Conservation (phyloP, 441 rosid species). For the Omphalea diandra region DNA sequence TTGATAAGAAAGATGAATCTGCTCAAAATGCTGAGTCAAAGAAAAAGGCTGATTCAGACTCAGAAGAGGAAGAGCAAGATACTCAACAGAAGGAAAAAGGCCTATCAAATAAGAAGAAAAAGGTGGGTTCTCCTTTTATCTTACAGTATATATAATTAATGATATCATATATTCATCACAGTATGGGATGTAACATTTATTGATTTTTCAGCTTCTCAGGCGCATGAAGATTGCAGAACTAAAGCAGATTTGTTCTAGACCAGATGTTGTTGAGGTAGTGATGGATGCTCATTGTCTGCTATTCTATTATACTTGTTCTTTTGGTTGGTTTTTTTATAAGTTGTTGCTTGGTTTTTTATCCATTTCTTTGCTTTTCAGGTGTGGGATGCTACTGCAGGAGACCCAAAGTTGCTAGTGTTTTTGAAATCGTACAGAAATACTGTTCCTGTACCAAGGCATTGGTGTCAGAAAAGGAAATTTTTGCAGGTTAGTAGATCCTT, state of each 20-base stretch:
- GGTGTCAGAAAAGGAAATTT: slow-evolving; percentile 98
- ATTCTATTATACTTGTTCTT: background rate
- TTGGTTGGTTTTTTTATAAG: background rate
- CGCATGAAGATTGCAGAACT: slow-evolving; percentile 94
- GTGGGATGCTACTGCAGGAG: slow-evolving; percentile 99
- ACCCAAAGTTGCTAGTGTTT: slow-evolving; percentile 91
- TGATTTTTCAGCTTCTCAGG: slow-evolving; percentile 62
- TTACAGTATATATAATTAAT: background rate
- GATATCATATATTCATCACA: background rate
- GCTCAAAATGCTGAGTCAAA: slow-evolving; percentile 55
- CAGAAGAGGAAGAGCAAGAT: slow-evolving; percentile 73
- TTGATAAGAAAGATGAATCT: slow-evolving; percentile 57
- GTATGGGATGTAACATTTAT: background rate
- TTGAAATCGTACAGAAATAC: slow-evolving; percentile 91
- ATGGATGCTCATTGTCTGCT: background rate
- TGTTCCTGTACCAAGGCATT: slow-evolving; percentile 98
- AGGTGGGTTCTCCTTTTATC: slow-evolving; percentile 42
- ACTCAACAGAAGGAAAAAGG: slow-evolving; percentile 73
- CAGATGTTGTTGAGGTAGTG: slow-evolving; percentile 97
- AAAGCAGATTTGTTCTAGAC: slow-evolving; percentile 88
- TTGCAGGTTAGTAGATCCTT: slow-evolving; percentile 77
- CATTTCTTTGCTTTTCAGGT: slow-evolving; percentile 48
- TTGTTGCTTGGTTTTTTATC: background rate
- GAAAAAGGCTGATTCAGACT: slow-evolving; percentile 68
- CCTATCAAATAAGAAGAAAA: slow-evolving; percentile 89